Evolutionary conservation across 2,329 filamentous ascomycete genomes (phyloP), one percentile per base, ranked within the genome.

Genomic region (Epichloe brachyelytri): DNA sequence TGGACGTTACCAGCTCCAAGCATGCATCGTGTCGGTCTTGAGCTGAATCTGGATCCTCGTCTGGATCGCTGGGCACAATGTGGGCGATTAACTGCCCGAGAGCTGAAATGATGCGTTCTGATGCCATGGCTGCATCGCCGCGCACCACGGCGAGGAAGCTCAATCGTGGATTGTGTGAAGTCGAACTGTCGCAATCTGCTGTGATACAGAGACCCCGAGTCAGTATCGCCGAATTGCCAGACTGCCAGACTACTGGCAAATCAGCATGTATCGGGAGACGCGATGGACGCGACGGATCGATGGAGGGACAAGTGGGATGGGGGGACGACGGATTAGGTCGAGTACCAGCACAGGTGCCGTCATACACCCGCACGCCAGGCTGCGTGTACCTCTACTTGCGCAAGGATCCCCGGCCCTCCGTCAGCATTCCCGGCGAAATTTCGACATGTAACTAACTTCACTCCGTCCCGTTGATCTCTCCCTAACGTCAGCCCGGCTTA

Each of bases 61-160:
- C 71, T 40, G 79, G 75, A 56, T 82, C 75, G 47, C 76, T 71
- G 51, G 86, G 85, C 51, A 93, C 74, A 53, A 91, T 73, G 62
- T 85, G 83, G 60, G 82, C 75, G 63, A 94, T 82, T 63, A 95
- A 76, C 68, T 85, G 83, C 65, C 86, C 80, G 64, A 94, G 82
- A 65, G 86, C 88, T 66, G 82, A 82, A 64, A 84, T 80, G 68
- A 94, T 79, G 71, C 87, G 86, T 62, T 79, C 75, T 60, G 76
- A 73, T 60, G 77, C 72, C 75, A 80, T 79, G 63, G 68, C 68
- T 64, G 73, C 73, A 76, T 77, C 58, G 65, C 74, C 40, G 48
- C 60, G 65, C 67, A 52, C 54, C 53, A 41, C 44, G 30, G 46
- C 41, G 22, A 20, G 20, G n/a, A 37, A 14, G 22, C 14, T 22